Evolutionary conservation across 805 yeast species (phyloP).

Genomic region (Komagataella populi): DNA sequence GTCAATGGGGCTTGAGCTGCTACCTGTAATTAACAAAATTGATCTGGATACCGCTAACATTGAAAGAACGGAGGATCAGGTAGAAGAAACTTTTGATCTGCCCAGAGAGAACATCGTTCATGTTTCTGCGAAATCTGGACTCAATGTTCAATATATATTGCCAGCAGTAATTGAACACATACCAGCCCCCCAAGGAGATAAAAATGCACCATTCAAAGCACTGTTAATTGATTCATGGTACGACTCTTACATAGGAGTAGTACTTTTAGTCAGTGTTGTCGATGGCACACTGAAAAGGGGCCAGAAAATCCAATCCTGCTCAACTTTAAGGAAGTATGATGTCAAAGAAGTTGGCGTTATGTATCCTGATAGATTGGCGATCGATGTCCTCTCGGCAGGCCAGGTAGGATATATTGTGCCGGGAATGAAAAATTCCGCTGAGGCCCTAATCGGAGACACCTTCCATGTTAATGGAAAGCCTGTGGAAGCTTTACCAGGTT

Average conservation of each 20-base stretch:
- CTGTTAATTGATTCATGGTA: conserved; percentile 97
- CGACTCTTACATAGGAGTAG: conserved; percentile 85
- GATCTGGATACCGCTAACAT: conserved; percentile 85
- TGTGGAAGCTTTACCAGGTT: conserved; percentile 80
- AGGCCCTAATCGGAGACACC: conserved; percentile 89
- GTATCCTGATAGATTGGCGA: conserved; percentile 77
- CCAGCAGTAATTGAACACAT: conserved; percentile 74
- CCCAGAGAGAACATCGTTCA: conserved; percentile 61
- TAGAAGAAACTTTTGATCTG: conserved; percentile 74
- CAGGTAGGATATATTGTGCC: conserved; percentile 94
- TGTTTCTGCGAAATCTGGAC: conserved; percentile 87
- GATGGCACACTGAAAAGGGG: conserved; percentile 75
- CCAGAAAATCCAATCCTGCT: conserved; percentile 63
- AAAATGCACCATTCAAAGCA: conserved; percentile 44
- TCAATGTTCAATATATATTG: conserved; percentile 62
- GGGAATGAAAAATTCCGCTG: conserved; percentile 80
- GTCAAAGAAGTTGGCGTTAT: conserved; percentile 89
- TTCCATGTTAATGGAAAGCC: conserved; percentile 45
- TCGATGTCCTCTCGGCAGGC: conserved; percentile 62
- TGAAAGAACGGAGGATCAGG: conserved; percentile 67
- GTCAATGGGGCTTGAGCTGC: conserved; percentile 64
- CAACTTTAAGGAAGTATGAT: conserved; percentile 65
- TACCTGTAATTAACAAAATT: conserved; percentile 87
- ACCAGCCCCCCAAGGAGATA: conserved; percentile 62
- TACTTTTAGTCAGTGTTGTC: conserved; percentile 68